Conservation (phyloP, 108 stramenopile species). For the Skeletonema grethae region DNA sequence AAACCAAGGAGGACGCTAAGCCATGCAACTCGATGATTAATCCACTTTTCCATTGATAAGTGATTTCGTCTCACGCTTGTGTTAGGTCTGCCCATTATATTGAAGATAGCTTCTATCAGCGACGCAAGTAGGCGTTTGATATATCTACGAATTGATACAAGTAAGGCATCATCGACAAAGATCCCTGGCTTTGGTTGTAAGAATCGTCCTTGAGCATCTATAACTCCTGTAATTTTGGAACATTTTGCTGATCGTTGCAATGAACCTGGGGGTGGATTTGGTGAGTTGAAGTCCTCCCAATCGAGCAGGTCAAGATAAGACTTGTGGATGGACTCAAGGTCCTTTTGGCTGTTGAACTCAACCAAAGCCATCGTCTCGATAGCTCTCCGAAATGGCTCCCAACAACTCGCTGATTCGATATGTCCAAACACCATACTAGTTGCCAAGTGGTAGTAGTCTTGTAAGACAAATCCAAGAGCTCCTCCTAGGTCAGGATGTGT, state of each 20-base stretch:
- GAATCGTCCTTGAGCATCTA: too few species aligned
- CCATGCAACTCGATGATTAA: background rate
- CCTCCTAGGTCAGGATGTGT: background rate
- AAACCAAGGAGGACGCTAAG: slow-evolving; percentile 5
- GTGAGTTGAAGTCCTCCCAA: background rate
- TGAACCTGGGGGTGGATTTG: too few species aligned
- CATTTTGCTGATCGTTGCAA: too few species aligned
- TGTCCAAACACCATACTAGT: slow-evolving; percentile 9
- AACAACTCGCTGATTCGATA: background rate
- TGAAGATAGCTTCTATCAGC: slow-evolving; percentile 28
- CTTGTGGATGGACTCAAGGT: background rate
- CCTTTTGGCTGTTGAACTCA: background rate
- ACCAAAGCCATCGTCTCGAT: background rate
- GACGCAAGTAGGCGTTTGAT: slow-evolving; percentile 4
- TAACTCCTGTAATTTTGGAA: background rate
- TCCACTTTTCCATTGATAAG: slow-evolving; percentile 30
- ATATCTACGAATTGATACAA: background rate
- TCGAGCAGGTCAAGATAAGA: background rate
- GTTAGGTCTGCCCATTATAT: slow-evolving; percentile 13
- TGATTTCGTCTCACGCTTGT: background rate
- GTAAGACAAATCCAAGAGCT: background rate
- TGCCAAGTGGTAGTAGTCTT: background rate
- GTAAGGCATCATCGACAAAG: slow-evolving; percentile 13
- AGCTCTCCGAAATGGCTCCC: slow-evolving; percentile 4
- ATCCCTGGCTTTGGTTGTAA: background rate